phyloP scores from a whole-genome alignment of 2,329 filamentous ascomycete species.

The Microdochium trichocladiopsis region DNA sequence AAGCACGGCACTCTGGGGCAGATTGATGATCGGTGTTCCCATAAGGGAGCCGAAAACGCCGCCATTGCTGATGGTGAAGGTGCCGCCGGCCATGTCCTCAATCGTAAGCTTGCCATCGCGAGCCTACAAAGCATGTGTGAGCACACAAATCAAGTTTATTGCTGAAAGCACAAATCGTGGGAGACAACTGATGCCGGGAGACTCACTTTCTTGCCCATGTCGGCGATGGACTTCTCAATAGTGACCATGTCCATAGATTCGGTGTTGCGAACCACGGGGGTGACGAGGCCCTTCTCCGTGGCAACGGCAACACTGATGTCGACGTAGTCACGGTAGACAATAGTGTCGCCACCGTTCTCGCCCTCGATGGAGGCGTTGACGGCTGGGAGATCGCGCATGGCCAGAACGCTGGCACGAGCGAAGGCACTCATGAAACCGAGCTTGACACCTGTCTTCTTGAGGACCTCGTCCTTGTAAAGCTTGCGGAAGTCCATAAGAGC shows the following conservation, averaged over 20 bases:
- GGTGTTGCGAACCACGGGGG: conserved; percentile 89
- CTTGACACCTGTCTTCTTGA: conserved; percentile 96
- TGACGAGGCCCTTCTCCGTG: conserved; percentile 95
- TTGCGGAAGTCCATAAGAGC: conserved; percentile 96
- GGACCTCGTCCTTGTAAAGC: conserved; percentile 89
- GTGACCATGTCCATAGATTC: conserved; percentile 81
- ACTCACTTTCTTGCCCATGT: conserved; percentile 86
- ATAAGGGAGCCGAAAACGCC: conserved; percentile 96
- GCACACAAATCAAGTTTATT: conserved; percentile 5
- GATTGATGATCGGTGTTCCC: conserved; percentile 97
- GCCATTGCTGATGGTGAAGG: conserved; percentile 96
- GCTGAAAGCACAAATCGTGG: background rate
- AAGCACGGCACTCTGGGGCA: conserved; percentile 86
- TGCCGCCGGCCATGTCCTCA: conserved; percentile 97
- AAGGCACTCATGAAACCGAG: conserved; percentile 99
- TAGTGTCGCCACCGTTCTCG: conserved; percentile 89
- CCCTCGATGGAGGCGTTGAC: conserved; percentile 98
- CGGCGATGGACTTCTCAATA: conserved; percentile 87
- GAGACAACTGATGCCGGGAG: background rate
- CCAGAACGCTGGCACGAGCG: conserved; percentile 79
- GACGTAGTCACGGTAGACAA: conserved; percentile 97
- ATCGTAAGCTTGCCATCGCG: conserved; percentile 95
- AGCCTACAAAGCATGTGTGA: conserved; percentile 46
- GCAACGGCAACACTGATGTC: conserved; percentile 96
- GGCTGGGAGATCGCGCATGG: conserved; percentile 89